Evolutionary conservation across 441 rosid species (phyloP).

Genomic region (Manihot esculenta): DNA sequence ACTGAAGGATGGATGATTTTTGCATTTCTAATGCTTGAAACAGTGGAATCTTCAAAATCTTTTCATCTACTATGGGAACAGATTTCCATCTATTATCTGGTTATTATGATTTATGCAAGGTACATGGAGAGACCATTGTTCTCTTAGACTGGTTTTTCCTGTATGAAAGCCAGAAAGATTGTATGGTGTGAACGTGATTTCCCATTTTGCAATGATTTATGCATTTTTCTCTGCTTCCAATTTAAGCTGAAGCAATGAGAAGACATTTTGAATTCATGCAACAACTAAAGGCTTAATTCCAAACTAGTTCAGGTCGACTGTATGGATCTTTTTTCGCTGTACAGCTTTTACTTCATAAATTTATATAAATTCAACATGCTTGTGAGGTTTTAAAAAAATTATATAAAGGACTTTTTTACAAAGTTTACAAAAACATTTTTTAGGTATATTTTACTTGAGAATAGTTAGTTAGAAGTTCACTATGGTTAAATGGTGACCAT

Average conservation of each 20-base stretch:
- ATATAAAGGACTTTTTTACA: background rate
- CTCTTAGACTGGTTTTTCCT: background rate
- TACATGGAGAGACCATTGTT: too few species aligned
- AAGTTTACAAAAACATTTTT: constrained; percentile 3
- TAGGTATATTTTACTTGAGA: too few species aligned
- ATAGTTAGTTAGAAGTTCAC: too few species aligned
- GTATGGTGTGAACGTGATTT: background rate
- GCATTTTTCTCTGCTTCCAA: background rate
- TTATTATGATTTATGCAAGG: background rate
- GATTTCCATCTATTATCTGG: background rate
- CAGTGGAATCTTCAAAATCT: background rate
- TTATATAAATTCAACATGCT: too few species aligned
- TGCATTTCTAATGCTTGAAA: background rate
- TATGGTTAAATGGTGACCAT: background rate
- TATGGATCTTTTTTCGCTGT: too few species aligned
- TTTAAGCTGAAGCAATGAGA: too few species aligned
- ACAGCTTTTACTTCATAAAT: too few species aligned
- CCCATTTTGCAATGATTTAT: background rate
- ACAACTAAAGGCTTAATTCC: too few species aligned
- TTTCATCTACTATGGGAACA: background rate
- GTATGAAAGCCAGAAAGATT: too few species aligned
- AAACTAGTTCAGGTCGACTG: too few species aligned
- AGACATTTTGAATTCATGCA: background rate
- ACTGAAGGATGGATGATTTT: background rate
- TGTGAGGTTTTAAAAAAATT: too few species aligned